Base-by-base conservation (phyloP, 2,329 filamentous ascomycete genomes). In the Penicillium sp. region DNA sequence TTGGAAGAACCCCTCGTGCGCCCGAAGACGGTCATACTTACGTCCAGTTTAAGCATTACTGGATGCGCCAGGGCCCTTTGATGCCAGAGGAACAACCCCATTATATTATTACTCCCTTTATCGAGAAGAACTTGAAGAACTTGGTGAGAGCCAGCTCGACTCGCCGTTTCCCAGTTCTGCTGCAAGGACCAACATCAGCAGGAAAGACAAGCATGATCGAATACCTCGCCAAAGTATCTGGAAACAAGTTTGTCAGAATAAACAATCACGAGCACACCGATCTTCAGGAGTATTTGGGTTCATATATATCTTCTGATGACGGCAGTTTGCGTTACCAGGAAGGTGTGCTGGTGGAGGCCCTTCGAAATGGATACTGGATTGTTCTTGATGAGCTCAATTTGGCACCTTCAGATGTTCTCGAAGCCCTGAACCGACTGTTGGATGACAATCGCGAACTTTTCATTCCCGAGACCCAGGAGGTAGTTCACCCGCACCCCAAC, bases 161-260 rank as follows among this genome's bases (percentile, higher is more conserved):
- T 4, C 80, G 91, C 29, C 85, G 89, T 42, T 99, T 96, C 69
- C 95, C 94, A 0, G 90, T 99, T 42, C 80, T 99, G 8, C 89
- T 99, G 17, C 94, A 99, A 72, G 94, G 94, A 3, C 94, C 95
- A 10, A 99, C 94, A 0, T 99, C 95, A 4, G 90, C 93, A 10
- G 94, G 94, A 58, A 99, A 99, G 74, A 99, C 94, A 0, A 97
- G 93, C 72, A 99, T 99, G 94, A 96, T 99, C 34, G 93, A 97
- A 72, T 97, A 96, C 68, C 81, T 99, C 30, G 93, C 95, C n/a
- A 94, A 96, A 66, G 88, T 90, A 49, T 97, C 91, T 24, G 94
- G 95, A 3, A 96, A 99, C 69, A 94, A 90, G 66, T 99, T 97
- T 67, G 91, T 99, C 36, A 86, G 94, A 54, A 99, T 99, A 78